Evolutionary conservation across 2,329 filamentous ascomycete genomes (phyloP), one percentile per base, ranked within the genome.

Genomic region (Colletotrichum musae): DNA sequence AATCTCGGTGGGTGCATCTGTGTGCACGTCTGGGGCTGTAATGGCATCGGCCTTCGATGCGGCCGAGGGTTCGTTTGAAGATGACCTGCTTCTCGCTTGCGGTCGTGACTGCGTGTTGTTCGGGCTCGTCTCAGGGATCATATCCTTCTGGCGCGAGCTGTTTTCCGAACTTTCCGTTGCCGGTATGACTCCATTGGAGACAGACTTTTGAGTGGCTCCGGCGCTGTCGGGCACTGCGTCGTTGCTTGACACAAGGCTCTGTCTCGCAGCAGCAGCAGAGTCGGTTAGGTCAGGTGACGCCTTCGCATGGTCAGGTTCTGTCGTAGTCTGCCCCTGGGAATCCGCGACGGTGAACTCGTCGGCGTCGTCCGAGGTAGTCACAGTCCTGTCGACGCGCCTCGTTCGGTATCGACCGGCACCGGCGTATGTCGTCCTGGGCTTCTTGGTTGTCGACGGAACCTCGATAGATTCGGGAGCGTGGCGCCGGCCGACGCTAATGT

Each of bases 401-500:
- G 43, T 13, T n/a, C 13, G 45, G 3, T 45, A 41, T 12, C 57
- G 51, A 24, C 16, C 21, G 13, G 26, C 15, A 5, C 26, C 43
- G 2, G 53, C 10, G 2, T 18, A 21, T 4, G 39, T 56, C 15
- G 32, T 45, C 15, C 53, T 60, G 13, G 65, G 16, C 28, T 66
- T 66, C 32, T 45, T 62, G 15, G 51, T 68, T 10, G 54, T 70
- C 6, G 58, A 60, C 3, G 65, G 69, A 6, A 63, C 54, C 5
- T 66, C 64, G 13, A 64, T 13, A 32, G 47, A 24, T 15, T 47
- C 65, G 5, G 53, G 61, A 2, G 54, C 26, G 9, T 13, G 21
- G 9, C 28, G 39, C 0, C 69, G 65, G 5, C 45, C 50, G 5
- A 85, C 77, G 59, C 76, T 80, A n/a, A 86, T 82, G 12, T 76